Base-by-base conservation (phyloP, 2,329 filamentous ascomycete species). In the Leptographium lundbergii region DNA sequence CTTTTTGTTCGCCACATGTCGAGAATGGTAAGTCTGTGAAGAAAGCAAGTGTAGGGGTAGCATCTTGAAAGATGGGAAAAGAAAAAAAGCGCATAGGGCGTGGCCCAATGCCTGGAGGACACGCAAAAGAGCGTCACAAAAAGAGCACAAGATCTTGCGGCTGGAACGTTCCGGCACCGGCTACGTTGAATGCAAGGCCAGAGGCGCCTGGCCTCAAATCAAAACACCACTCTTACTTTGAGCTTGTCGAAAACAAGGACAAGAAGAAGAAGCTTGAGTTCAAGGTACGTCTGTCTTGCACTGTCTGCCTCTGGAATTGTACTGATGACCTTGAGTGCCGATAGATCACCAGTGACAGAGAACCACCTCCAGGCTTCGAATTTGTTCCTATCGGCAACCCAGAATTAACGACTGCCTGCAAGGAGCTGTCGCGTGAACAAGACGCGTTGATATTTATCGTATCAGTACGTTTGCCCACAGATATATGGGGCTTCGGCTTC, bases 371-470 rank as follows among this genome's bases (percentile, higher is more conserved):
- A 1, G 82, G 81, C 51, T 86, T 81, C 66, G 77, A 79, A 62
- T 86, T 85, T 66, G 77, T 87, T 51, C 81, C 83, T 36, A 77
- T 80, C 56, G 83, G 83, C 56, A 80, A 86, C 63, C 83, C 82
- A 25, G 74, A 78, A 62, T 70, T 87, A 66, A 85, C 82, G 6
- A 73, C 72, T 59, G 71, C 75, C 51, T 87, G 84, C 74, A 86
- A 86, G 69, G 83, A 86, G 65, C 69, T 85, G 24, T 86, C 83
- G 1, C 76, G 84, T 63, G 79, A 84, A 64, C 74, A 75, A 56
- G 82, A 77, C 64, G 81, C 81, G 52, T 81, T 84, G 78, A 80
- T 86, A 19, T 86, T 84, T 64, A 85, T 86, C 60, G 83, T 87
- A 54, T 83, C 82, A 66, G 83, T 85, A 75, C 64, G 79, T 17